Evolutionary conservation across 1,284 basidiomycete species (phyloP).

Genomic region (Ceratobasidium sp.): DNA sequence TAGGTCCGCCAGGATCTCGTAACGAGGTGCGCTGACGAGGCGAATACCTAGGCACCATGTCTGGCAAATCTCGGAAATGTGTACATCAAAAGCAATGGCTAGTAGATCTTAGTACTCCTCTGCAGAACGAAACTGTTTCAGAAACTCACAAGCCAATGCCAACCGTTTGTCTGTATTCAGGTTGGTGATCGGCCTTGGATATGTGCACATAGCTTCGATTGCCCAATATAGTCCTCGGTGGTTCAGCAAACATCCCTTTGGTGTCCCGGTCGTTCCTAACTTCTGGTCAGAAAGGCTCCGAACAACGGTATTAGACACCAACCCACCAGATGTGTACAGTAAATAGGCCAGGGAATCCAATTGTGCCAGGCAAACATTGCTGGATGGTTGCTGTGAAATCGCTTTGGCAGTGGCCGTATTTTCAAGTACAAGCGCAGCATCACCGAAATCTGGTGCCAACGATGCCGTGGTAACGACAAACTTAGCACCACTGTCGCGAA

Average conservation of each 20-base stretch:
- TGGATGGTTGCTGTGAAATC: conserved; percentile 51
- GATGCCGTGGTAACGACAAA: conserved; percentile 55
- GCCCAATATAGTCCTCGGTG: conserved; percentile 57
- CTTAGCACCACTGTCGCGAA: conserved; percentile 55
- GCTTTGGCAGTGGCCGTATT: conserved; percentile 47
- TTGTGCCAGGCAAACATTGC: conserved; percentile 49
- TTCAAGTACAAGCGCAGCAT: conserved; percentile 29
- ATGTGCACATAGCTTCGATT: conserved; percentile 54
- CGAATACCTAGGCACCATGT: conserved; percentile 57
- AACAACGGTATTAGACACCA: neutral
- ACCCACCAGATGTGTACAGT: conserved; percentile 60
- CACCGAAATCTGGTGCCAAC: conserved; percentile 40
- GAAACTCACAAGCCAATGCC: conserved; percentile 57
- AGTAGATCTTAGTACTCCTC: neutral
- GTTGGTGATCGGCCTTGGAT: conserved; percentile 49
- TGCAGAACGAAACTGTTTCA: conserved; percentile 43
- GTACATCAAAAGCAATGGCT: conserved; percentile 61
- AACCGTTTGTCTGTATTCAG: conserved; percentile 52
- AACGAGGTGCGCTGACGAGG: conserved; percentile 55
- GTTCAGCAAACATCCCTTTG: conserved; percentile 63
- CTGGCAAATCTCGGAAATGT: conserved; percentile 57
- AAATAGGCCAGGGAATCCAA: conserved; percentile 57
- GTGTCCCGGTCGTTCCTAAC: conserved; percentile 60
- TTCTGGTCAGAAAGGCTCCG: neutral
- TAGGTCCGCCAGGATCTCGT: conserved; percentile 58